Base-by-base conservation (phyloP, 2,329 filamentous ascomycete genomes). In the Neonectria faginata region DNA sequence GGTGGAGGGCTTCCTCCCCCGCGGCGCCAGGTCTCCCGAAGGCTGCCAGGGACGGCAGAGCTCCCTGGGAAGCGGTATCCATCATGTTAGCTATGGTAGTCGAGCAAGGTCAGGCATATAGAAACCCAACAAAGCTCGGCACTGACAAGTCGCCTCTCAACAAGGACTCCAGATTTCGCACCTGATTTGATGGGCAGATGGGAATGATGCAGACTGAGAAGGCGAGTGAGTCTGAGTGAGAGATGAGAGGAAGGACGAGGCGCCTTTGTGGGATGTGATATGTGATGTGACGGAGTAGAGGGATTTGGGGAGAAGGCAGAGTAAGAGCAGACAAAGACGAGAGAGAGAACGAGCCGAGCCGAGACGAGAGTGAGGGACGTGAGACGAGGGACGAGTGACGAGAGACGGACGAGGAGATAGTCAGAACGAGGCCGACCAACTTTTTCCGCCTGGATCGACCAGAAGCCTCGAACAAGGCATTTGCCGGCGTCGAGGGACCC, bases 61-160 rank as follows among this genome's bases (percentile, higher is more conserved):
- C 59, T 60, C 60, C 64, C 60, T 27, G 57, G 58, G 67, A 68
- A 58, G 67, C 57, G 60, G 64, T 57, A 62, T 60, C 56, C 51
- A 58, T 60, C 59, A 47, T 65, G 59, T 70, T 66, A 67, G 60
- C 57, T 52, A 65, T 71, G 58, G 53, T 65, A 66, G 66, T 64
- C 42, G 65, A 65, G 63, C 50, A 54, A 61, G 62, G 56, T 57
- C 64, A 66, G 67, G 64, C 70, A 68, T 68, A 72, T 72, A 73
- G 64, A 70, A 66, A 60, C 64, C 57, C 47, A 73, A 67, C 65
- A 66, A 62, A 72, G 61, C 65, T 64, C 58, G 65, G 67, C 54
- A 70, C 67, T 72, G 68, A 72, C 69, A 61, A 73, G 63, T 57
- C 36, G 50, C 62, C 66, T 63, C 44, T 64, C 51, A 51, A 64